Percentiles rank a stretch among this genome's conserved stretches.
These are phyloP conservation scores for Candida pseudoviswanathii DNA, from an alignment of 1,139 yeast species.

Conservation along the genomic window DNA sequence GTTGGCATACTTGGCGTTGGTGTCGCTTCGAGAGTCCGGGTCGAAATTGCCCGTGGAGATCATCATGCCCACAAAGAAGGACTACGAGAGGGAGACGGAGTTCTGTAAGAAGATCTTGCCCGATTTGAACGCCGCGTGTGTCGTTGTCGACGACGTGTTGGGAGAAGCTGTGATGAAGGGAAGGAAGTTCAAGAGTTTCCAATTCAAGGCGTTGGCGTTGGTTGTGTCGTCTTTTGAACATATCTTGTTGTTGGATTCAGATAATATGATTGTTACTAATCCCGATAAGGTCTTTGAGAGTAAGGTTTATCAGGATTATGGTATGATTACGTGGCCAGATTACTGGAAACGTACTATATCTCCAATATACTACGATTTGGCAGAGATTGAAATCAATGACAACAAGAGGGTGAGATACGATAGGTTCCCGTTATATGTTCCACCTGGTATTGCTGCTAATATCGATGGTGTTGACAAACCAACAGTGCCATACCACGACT, in stretches of 20 bases:
- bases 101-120: slow-evolving; percentile 31
- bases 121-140: slow-evolving; percentile 30
- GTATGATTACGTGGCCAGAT: slow-evolving; percentile 81
- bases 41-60: slow-evolving; percentile 41
- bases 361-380: slow-evolving; percentile 68
- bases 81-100: slow-evolving; percentile 30
- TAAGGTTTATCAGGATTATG: slow-evolving; percentile 54
- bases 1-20: slow-evolving; percentile 39
- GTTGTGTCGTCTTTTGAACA: slow-evolving; percentile 45
- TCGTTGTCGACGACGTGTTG: slow-evolving; percentile 36
- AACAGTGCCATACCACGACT: slow-evolving; percentile 47
- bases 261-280: slow-evolving; percentile 37
- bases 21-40: slow-evolving; percentile 38
- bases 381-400: slow-evolving; percentile 44
- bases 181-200: slow-evolving; percentile 39
- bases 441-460: slow-evolving; percentile 9
- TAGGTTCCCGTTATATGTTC: slow-evolving; percentile 23
- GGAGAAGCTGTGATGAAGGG: slow-evolving; percentile 37
- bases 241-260: slow-evolving; percentile 45
- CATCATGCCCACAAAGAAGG: slow-evolving; percentile 35
- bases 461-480: slow-evolving; percentile 15
- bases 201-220: slow-evolving; percentile 44
- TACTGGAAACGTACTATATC: slow-evolving; percentile 77
- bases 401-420: slow-evolving; percentile 25
- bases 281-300: slow-evolving; percentile 51